Base-by-base conservation (phyloP, 805 yeast genomes). In the Kregervanrija delftensis region DNA sequence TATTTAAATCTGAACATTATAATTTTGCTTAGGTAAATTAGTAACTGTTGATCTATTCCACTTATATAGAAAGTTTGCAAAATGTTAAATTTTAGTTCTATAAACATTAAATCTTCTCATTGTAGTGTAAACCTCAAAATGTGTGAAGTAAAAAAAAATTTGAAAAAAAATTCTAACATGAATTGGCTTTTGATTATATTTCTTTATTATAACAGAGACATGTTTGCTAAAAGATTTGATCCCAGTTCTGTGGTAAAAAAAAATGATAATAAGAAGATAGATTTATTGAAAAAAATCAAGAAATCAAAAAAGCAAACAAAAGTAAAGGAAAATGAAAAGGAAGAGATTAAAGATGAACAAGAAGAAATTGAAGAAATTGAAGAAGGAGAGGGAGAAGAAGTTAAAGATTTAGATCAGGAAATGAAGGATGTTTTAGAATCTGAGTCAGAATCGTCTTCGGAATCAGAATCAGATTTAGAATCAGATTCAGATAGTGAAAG, bases 201-300 rank as follows among this genome's bases (percentile, higher is more conserved):
- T 12, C 2, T 32, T 10, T 36, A 33, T 12, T 39, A 33, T 13
- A 22, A 13, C 35, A 3, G 13, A 22, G 33, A 31, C n/a, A 79
- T 81, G 88, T 81, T 81, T 66, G 85, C 84, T 8, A 73, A 75
- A 12, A 68, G 87, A 58, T 81, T 75, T 54, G 85, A 78, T 51
- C 86, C 86, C 9, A 15, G 14, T 58, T 58, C 35, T 8, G 41
- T 64, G 53, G 72, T 66, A 54, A 66, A 57, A 59, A 66, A 63
- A 55, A 58, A 61, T 34, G 59, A 60, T n/a, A n/a, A 33, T 11
- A 30, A 73, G 58, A 52, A 59, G 49, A 42, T 58, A 56, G 41
- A 59, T 11, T n/a, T 34, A 17, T 31, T 66, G 54, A 72, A 66
- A 54, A 66, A 57, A 60, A 65, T 64, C 54, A 59, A 63, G 38